Base-by-base conservation (phyloP, 495 filamentous ascomycete species). In the Pseudevernia furfuracea region DNA sequence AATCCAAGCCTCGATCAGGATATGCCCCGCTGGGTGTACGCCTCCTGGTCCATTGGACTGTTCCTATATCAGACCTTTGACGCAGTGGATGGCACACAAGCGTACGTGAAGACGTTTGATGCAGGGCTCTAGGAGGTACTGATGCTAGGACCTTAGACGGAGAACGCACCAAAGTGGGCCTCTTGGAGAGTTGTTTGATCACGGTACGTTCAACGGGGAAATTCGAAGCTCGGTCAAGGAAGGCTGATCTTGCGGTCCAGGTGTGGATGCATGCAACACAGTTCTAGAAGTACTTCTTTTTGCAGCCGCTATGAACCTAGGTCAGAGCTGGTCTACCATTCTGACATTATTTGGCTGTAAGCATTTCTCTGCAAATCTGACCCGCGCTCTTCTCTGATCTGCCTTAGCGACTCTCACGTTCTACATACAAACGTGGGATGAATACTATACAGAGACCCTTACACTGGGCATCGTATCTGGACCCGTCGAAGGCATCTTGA, bases 11-110 rank as follows among this genome's bases (percentile, higher is more conserved):
- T 98, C 59, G 94, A 98, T 75, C 86, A 88, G 73, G 90, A 98
- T 74, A 97, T 92, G 73, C 94, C 94, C 10, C 67, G 81, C 0
- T 97, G 93, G 94, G 94, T 98, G 21, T 98, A 97, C 80, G 87
- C 86, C 59, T 88, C 85, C 66, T 98, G 91, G 87, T 86, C 95
- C 28, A 77, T 88, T 56, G 94, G 94, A 3, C 76, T 98, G 68
- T 96, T 97, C 73, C 76, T 98, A 41, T 98, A 98, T 72, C 94
- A 98, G 81, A 98, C 94, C 1, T 97, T 97, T 75, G 94, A 98
- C 77, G 94, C 93, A 8, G 90, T 96, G 59, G 94, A 98, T 78
- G 94, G 94, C 52, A 84, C 90, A 43, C 94, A 98, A 73, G 94
- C 94, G 52, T 55, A 55, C 83, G 52, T 55, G 11, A 30, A 55